phyloP scores from a whole-genome alignment of 164 flowering plant species.

The Stephania cephalantha region DNA sequence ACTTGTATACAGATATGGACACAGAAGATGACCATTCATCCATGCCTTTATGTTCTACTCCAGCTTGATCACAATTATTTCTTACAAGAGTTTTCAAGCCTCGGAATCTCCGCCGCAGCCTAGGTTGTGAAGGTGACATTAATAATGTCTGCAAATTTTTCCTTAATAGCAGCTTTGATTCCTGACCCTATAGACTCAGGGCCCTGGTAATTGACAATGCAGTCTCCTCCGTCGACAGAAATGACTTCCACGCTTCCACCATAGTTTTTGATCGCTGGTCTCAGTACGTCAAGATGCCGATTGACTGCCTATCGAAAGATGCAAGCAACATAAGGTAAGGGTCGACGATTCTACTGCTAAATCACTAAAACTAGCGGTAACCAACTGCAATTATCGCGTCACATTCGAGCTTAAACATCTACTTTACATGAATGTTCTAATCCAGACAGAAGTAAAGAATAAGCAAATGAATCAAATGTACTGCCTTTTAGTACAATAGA shows the following conservation, averaged over 20 bases:
- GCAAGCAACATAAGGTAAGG: neutral
- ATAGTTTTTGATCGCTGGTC: conserved; percentile 83
- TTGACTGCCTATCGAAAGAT: conserved; percentile 60
- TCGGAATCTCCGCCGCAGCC: conserved; percentile 4
- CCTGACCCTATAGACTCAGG: conserved; percentile 91
- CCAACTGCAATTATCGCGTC: too few relatives aligned
- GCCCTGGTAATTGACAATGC: conserved; percentile 64
- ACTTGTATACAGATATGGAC: neutral
- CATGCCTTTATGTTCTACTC: neutral
- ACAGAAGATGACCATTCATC: neutral
- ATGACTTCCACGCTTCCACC: conserved; percentile 89
- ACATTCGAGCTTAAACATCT: too few relatives aligned
- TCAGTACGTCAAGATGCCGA: conserved; percentile 70
- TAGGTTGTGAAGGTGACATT: conserved; percentile 53
- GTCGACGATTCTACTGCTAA: too few relatives aligned
- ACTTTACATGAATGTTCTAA: neutral
- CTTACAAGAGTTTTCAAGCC: neutral
- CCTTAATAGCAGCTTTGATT: conserved; percentile 91
- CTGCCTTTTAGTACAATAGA: neutral
- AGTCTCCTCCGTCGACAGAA: conserved; percentile 58
- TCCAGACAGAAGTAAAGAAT: neutral
- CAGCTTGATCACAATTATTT: neutral
- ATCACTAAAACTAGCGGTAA: too few relatives aligned
- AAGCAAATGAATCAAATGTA: neutral
- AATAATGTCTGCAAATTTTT: conserved; percentile 74